Evolutionary conservation across 2,329 filamentous ascomycete species (phyloP).

Genomic region (Hypomyces rosellus): DNA sequence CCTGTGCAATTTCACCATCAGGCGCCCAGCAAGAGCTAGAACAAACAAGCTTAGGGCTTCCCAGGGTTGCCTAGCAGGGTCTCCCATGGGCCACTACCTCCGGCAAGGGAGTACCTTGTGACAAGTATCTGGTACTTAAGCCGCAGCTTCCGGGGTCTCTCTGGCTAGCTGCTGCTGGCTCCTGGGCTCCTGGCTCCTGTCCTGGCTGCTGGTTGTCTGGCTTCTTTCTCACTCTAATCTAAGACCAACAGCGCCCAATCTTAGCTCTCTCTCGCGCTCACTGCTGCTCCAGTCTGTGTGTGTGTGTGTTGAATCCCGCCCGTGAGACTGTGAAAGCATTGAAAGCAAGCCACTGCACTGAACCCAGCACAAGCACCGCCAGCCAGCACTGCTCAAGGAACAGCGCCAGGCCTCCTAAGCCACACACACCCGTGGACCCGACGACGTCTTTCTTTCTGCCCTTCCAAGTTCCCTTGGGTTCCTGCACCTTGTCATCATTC

Average conservation of each 20-base stretch:
- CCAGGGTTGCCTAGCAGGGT: constrained; percentile 16
- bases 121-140: constrained; percentile 19
- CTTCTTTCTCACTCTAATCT: not conserved
- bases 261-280: not conserved
- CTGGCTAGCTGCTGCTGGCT: too few relatives aligned
- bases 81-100: constrained; percentile 7
- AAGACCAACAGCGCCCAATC: constrained; percentile 5
- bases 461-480: constrained; percentile 3
- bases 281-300: not conserved
- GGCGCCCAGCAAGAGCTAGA: constrained; percentile 4
- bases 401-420: not conserved
- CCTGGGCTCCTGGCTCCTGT: too few relatives aligned
- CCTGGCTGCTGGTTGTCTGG: too few relatives aligned
- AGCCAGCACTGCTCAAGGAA: too few relatives aligned
- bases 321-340: too few relatives aligned
- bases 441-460: not conserved
- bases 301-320: too few relatives aligned
- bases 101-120: too few relatives aligned
- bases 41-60: constrained; percentile 1
- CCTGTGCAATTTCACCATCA: constrained; percentile 12
- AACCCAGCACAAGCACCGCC: too few relatives aligned
- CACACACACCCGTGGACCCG: not conserved
- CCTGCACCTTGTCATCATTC: constrained; percentile 15
- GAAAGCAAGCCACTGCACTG: too few relatives aligned
- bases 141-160: constrained; percentile 22